Evolutionary conservation across 2,329 filamentous ascomycete species (phyloP), one percentile per base, ranked within the genome.

Genomic region (Claviceps sp.): DNA sequence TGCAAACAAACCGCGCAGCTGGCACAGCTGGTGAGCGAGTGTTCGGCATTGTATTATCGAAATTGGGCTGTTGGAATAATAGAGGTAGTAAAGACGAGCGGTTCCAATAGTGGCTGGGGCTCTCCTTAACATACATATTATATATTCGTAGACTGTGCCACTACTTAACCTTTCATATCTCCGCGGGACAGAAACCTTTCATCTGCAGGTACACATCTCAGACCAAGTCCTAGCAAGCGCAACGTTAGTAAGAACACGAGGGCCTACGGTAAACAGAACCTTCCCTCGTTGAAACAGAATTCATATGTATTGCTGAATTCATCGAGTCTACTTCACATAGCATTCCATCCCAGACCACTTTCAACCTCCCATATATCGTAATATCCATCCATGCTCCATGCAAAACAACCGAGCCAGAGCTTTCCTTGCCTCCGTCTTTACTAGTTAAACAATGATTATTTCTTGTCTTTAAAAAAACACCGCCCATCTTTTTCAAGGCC

Each of bases 271-370:
- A 11, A 11, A 11, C 30, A 11, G 30, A 30, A 11, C 3, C 4
- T 34, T 34, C 9, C 30, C 30, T 34, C 26, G 20, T 26, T 13
- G 1, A 40, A 11, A 9, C 20, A 13, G 5, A 2, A 16, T 16
- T 20, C 8, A 1, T 22, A 2, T 11, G 36, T 38, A 3, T 16
- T 48, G 24, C 52, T 54, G 48, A 52, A 42, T 55, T 37, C 34
- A 36, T 51, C 55, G 48, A 54, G 54, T 64, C 60, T 66, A 64
- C 58, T 67, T 61, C 63, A 62, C 63, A 61, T 58, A 55, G 48
- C 54, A 45, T 26, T 44, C 38, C 38, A n/a, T 41, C n/a, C 20
- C 20, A 44, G 48, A 49, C 52, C 42, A 57, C 53, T 52, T 56
- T 55, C 52, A 52, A 53, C 6, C 50, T 24, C 30, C 37, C 9